Conservation (phyloP, 2,329 filamentous ascomycete species). For the Xylaria sp. region DNA sequence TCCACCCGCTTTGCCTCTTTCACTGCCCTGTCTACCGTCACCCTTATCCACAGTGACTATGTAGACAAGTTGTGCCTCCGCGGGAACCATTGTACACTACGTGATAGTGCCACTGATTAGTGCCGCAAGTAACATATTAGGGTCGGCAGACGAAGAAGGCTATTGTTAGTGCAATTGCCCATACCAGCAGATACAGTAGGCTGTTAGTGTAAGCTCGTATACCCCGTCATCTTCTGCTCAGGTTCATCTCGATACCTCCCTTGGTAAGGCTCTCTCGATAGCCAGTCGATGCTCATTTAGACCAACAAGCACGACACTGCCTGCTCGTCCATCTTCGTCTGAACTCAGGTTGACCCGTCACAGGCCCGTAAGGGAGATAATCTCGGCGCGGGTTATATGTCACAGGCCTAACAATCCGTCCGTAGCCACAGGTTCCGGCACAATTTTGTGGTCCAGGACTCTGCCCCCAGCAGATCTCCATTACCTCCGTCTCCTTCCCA, state of each 20-base stretch:
- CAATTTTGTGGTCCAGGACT: conserved; percentile 44
- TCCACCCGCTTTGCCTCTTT: conserved; percentile 41
- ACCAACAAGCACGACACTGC: conserved; percentile 19
- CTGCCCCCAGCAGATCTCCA: conserved; percentile 46
- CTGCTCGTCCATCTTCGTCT: conserved; percentile 31
- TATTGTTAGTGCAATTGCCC: conserved; percentile 36
- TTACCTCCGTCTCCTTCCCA: conserved; percentile 49
- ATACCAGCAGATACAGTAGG: conserved; percentile 32
- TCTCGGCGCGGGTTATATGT: conserved; percentile 36
- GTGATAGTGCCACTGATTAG: conserved; percentile 39
- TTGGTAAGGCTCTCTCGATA: conserved; percentile 27
- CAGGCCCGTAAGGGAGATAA: conserved; percentile 33
- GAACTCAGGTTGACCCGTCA: conserved; percentile 38
- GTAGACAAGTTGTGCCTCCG: conserved; percentile 38
- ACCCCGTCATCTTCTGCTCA: conserved; percentile 26
- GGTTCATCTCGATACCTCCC: conserved; percentile 25
- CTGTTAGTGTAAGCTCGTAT: conserved; percentile 19
- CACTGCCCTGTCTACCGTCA: conserved; percentile 44
- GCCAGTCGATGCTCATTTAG: conserved; percentile 11
- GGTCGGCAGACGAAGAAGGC: conserved; percentile 47
- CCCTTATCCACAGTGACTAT: conserved; percentile 44
- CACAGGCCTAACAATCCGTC: conserved; percentile 31
- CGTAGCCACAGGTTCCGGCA: conserved; percentile 44
- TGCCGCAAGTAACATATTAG: conserved; percentile 37
- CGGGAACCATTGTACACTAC: conserved; percentile 41